These are phyloP conservation scores for Rhizomucor pusillus DNA, from an alignment of 371 early-diverging fungal genomes.

Conservation along the genomic window DNA sequence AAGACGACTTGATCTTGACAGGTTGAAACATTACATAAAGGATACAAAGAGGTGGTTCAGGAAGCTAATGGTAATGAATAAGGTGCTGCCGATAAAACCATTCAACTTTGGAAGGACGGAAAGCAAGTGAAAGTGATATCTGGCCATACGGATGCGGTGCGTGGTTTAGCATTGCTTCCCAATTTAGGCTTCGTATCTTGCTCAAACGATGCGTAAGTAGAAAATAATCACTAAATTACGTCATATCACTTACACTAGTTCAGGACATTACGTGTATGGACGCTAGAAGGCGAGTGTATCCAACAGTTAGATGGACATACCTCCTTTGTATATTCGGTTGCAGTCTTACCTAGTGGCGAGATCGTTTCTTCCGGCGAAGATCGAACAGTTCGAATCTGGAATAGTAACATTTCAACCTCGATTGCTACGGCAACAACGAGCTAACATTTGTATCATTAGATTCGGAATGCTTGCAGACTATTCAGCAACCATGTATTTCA, in stretches of 20 bases:
- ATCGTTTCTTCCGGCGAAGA: conserved; percentile 94
- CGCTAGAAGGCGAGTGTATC: conserved; percentile 69
- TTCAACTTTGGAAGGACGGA: conserved; percentile 83
- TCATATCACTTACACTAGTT: neutral
- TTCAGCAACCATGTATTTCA: conserved; percentile 85
- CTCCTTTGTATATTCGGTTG: conserved; percentile 89
- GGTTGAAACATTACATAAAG: conserved; percentile 44
- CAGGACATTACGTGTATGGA: conserved; percentile 84
- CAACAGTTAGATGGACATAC: conserved; percentile 85
- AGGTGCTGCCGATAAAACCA: conserved; percentile 94
- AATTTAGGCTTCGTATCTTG: conserved; percentile 80
- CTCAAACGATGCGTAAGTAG: conserved; percentile 81
- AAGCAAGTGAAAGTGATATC: conserved; percentile 61
- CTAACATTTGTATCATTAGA: conserved; percentile 32
- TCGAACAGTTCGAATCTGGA: conserved; percentile 87
- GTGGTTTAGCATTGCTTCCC: conserved; percentile 69
- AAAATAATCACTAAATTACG: neutral
- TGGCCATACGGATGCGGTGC: conserved; percentile 94
- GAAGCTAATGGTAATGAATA: neutral
- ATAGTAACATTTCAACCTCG: conserved; percentile 45
- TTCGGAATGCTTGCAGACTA: conserved; percentile 71
- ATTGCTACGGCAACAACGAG: neutral
- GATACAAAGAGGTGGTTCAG: neutral
- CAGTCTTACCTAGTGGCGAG: conserved; percentile 70
- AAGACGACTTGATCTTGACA: conserved; percentile 74